Percentiles rank a stretch among this genome's conserved stretches.
Evolutionary conservation across 1,284 basidiomycete species (phyloP).

Genomic region (Rhodofomes roseus): DNA sequence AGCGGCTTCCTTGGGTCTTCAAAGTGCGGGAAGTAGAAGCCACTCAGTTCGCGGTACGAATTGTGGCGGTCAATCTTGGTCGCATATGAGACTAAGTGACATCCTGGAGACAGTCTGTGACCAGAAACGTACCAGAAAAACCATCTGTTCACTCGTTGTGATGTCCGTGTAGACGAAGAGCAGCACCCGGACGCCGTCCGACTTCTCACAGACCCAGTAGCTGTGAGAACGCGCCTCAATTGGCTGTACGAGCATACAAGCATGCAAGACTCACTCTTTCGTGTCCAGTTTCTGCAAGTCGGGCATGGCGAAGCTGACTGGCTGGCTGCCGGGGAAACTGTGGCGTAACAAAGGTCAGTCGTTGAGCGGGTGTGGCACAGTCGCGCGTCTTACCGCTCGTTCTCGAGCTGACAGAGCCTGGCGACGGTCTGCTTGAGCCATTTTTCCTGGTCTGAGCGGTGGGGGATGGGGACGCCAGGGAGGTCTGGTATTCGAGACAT

Average conservation of each 20-base stretch:
- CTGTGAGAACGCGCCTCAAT: conserved; percentile 37
- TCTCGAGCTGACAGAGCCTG: conserved; percentile 58
- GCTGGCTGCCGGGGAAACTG: conserved; percentile 90
- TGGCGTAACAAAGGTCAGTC: not conserved
- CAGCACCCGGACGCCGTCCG: conserved; percentile 93
- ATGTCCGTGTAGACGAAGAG: conserved; percentile 79
- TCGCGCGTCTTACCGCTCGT: conserved; percentile 43
- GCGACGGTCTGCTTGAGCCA: conserved; percentile 68
- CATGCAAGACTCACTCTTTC: conserved; percentile 65
- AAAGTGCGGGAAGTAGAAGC: conserved; percentile 88
- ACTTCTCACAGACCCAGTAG: conserved; percentile 99
- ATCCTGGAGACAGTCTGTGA: not conserved
- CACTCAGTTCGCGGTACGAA: conserved; percentile 69
- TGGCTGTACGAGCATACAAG: not conserved
- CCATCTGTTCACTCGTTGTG: conserved; percentile 62
- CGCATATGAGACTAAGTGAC: not conserved
- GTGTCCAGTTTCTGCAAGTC: conserved; percentile 77
- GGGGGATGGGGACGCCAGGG: conserved; percentile 55
- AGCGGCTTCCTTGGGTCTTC: conserved; percentile 64
- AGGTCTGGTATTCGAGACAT: conserved; percentile 59
- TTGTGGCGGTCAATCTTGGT: conserved; percentile 94
- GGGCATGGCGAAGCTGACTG: conserved; percentile 76
- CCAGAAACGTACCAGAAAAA: conserved; percentile 68
- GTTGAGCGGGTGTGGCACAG: not conserved
- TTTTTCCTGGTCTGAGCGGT: conserved; percentile 50